Evolutionary conservation across 208 protist genomes (phyloP), one percentile per base, ranked within the genome.

Genomic region (Leishmania tropica): DNA sequence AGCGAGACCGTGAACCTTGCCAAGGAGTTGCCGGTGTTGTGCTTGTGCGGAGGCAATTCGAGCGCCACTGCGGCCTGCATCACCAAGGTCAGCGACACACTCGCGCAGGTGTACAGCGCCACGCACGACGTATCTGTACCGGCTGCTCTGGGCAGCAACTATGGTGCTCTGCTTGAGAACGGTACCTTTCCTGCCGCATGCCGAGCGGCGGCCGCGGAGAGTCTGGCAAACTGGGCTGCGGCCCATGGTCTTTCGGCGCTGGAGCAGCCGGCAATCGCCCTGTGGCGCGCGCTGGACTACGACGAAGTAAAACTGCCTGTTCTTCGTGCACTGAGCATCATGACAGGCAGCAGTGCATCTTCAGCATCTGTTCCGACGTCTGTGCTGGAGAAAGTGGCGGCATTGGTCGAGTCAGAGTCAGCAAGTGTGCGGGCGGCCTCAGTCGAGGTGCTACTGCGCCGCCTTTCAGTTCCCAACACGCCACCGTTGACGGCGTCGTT

Each of bases 371-470:
- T 86, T 48, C 83, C 88, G 42, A 65, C 78, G 4, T 60, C 83
- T 62, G 85, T 80, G 24, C 62, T 87, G 76, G 78, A 82, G 65
- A 51, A 76, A 21, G 83, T 86, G 64, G 84, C 75, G 60, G 60
- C 67, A 54, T 83, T 76, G n/a, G 48, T 76, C 7, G 85, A 79
- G 21, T 85, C 64, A 37, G 74, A 65, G 64, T 71, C 78, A 24
- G 76, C 54, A 40, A 71, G 42, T 51, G 83, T 82, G 62, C 77
- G 83, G n/a, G 74, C 76, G 54, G 78, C 83, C 7, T 79, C 83
- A 2, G 65, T 64, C 15, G 78, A 86, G 11, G 77, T 80, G 64
- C 83, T 86, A 17, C 75, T 83, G 37, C 54, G 78, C 58, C 67
- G 73, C 11, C 67, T 86, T 3, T 60, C 83, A 45, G 60, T 40